These are phyloP conservation scores for Cystofilobasidium macerans DNA, from an alignment of 768 basidiomycete genomes.

Conservation along the genomic window DNA sequence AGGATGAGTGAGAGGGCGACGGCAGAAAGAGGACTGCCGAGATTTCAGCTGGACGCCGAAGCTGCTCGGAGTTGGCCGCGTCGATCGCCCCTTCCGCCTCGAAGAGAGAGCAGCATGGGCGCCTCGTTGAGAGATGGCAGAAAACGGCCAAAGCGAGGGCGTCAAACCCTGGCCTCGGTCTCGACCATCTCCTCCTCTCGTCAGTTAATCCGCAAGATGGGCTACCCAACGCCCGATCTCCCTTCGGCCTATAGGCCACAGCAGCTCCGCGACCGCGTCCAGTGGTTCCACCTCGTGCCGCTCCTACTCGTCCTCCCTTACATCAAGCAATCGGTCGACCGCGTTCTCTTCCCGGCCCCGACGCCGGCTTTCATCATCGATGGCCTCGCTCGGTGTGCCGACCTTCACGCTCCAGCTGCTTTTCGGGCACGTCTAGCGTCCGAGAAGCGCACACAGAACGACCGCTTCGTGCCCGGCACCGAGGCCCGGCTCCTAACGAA, in stretches of 20 bases:
- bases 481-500: constrained; percentile 50
- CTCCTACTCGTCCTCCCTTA: neutral
- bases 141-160: too few relatives aligned
- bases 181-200: neutral
- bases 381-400: neutral
- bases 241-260: neutral
- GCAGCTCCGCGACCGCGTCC: neutral
- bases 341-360: neutral
- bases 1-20: too few relatives aligned
- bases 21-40: too few relatives aligned
- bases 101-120: too few relatives aligned
- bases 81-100: too few relatives aligned
- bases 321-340: neutral
- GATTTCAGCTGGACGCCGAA: too few relatives aligned
- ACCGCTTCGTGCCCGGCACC: constrained; percentile 44
- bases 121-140: too few relatives aligned
- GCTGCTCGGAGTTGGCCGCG: too few relatives aligned
- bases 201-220: neutral
- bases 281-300: neutral
- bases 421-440: constrained; percentile 30
- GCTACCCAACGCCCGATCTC: neutral
- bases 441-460: constrained; percentile 29
- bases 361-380: neutral
- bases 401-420: constrained; percentile 35
- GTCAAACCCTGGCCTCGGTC: too few relatives aligned